phyloP scores from a whole-genome alignment of 768 basidiomycete genomes.

The Basidioascus undulatus region DNA sequence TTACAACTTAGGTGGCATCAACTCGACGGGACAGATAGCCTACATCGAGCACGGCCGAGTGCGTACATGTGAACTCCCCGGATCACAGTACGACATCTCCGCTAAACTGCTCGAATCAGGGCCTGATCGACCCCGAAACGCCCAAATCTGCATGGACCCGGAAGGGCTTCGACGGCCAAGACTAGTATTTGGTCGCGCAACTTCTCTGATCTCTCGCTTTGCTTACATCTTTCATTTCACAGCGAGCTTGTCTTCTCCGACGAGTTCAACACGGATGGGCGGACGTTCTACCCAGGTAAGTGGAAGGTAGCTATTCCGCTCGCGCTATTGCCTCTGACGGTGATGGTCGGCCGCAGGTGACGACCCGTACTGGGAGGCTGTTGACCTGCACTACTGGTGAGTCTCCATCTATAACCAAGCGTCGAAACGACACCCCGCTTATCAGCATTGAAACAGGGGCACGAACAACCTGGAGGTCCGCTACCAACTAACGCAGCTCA shows the following conservation, averaged over 20 bases:
- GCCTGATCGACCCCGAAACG: slow-evolving; percentile 54
- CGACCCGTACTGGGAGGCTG: slow-evolving; percentile 14
- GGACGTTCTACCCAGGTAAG: slow-evolving; percentile 42
- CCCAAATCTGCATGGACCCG: slow-evolving; percentile 32
- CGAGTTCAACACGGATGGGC: slow-evolving; percentile 50
- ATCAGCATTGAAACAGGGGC: slow-evolving; percentile 5
- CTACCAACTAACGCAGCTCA: background rate
- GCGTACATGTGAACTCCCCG: too few species aligned
- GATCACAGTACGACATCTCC: too few species aligned
- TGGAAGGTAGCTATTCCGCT: background rate
- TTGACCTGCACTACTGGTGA: slow-evolving; percentile 21
- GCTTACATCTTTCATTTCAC: too few species aligned
- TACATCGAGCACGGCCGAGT: slow-evolving; percentile 14
- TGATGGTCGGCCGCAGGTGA: too few species aligned
- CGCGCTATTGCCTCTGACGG: too few species aligned
- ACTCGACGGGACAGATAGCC: slow-evolving; percentile 42
- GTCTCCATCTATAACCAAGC: slow-evolving; percentile 5
- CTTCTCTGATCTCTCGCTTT: slow-evolving; percentile 30
- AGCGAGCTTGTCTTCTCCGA: slow-evolving; percentile 62
- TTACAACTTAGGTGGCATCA: slow-evolving; percentile 54
- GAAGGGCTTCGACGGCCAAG: slow-evolving; percentile 48
- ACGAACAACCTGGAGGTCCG: slow-evolving; percentile 44
- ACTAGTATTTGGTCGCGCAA: too few species aligned
- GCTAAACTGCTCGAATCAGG: too few species aligned
- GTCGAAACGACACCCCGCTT: too few species aligned